These are phyloP conservation scores for Vitis hybrid DNA, from an alignment of 177 flowering plant species.

Conservation along the genomic window DNA sequence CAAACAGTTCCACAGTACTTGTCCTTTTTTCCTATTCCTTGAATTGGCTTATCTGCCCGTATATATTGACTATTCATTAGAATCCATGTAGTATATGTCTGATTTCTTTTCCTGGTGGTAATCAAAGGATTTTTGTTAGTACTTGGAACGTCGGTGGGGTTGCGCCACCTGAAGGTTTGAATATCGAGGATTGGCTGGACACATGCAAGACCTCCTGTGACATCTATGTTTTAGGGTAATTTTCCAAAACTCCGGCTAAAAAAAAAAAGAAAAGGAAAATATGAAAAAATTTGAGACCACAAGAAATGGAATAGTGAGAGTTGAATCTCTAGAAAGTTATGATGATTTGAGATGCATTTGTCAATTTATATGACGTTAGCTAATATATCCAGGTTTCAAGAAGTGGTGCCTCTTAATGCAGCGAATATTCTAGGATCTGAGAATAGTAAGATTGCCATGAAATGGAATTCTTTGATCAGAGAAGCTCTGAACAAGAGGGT, in stretches of 20 bases:
- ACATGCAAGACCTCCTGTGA: conserved; percentile 41
- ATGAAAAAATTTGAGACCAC: too few species aligned
- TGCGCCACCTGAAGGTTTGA: conserved; percentile 55
- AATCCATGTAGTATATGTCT: too few species aligned
- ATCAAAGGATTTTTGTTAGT: conserved; percentile 57
- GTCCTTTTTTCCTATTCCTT: background rate
- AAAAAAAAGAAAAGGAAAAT: too few species aligned
- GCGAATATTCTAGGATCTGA: conserved; percentile 61
- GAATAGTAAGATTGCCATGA: conserved; percentile 41
- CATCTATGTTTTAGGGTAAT: conserved; percentile 79
- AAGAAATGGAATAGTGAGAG: too few species aligned
- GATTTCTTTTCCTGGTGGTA: background rate
- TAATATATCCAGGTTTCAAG: conserved; percentile 61
- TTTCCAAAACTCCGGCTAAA: background rate
- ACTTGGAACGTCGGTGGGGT: conserved; percentile 91
- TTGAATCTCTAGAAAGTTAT: too few species aligned
- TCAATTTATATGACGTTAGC: too few species aligned
- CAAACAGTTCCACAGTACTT: background rate
- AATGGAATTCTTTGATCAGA: conserved; percentile 74
- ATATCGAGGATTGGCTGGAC: conserved; percentile 59
- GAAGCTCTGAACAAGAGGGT: conserved; percentile 53
- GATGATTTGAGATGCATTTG: too few species aligned
- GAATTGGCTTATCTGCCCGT: background rate
- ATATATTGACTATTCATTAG: too few species aligned
- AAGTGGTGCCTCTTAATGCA: conserved; percentile 69